Evolutionary conservation across 2,329 filamentous ascomycete species (phyloP), one percentile per base, ranked within the genome.

Genomic region (Exophiala mesophila): DNA sequence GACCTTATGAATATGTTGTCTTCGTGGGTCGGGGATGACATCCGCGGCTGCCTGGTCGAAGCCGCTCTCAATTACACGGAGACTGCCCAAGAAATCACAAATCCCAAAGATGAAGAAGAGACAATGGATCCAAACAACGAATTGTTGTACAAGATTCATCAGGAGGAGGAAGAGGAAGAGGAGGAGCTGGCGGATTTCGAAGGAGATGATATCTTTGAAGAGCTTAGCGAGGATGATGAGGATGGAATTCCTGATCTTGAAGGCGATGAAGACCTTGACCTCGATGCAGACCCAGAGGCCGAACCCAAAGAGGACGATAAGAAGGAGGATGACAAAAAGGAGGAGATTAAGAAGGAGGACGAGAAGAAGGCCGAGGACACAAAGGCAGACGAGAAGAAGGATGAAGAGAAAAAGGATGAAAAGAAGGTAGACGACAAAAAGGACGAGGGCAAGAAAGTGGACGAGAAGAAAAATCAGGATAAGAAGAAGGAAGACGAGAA

Each of bases 1-100:
- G 45, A 51, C 12, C 19, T 49, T 21, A 39, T 48, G 39, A 39
- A 44, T 23, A 37, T 45, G 35, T 15, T 48, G 32, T 39, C 41
- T 9, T 51, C 48, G 1, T 48, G 45, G 45, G 48, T 49, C n/a
- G 48, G 48, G 21, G 45, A 51, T 24, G 45, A 51, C 29, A 38
- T 51, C 7, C 45, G 41, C 23, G 45, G 45, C 4, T 51, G 48
- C 36, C 42, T 49, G 18, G 41, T 51, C 16, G 45, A 51, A 34
- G 42, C 48, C 3, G 48, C 45, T 20, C 41, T 42, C 12, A 51
- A 51, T 28, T 48, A 45, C 26, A 48, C 45, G 12, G 36, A 36
- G 5, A 32, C 39, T 10, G 24, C 28, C 9, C 29, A 44, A 16
- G 44, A 48, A 19, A 36, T 45, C 17, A 42, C 44, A 12, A 28